Base-by-base conservation (phyloP, 2,329 filamentous ascomycete species). In the Hypoxylon sp. region DNA sequence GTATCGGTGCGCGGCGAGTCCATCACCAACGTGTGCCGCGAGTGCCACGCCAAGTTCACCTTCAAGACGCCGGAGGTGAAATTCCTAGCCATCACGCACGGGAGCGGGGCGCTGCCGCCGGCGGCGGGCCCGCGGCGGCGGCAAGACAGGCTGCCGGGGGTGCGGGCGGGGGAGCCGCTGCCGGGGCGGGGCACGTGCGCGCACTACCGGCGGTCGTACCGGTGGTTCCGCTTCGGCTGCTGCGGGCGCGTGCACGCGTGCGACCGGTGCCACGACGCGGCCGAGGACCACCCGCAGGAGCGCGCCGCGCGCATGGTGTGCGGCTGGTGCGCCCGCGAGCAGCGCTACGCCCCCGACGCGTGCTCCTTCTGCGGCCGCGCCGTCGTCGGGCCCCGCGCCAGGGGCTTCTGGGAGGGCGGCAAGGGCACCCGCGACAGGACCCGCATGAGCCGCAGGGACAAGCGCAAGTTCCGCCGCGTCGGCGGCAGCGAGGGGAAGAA, bases 261-360 rank as follows among this genome's bases (percentile, higher is more conserved):
- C 72, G 85, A 88, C 69, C 84, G 83, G 76, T 96, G 91, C 74
- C 91, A 96, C 69, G 90, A 95, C 71, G 81, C 77, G 13, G 81
- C 77, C 8, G 85, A 87, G 66, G 87, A 89, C 47, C 91, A 96
- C 75, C 77, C 83, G 6, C 88, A 90, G 63, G 91, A 95, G 75
- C 91, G 91, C 81, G 91, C 91, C 6, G 91, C 88, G 68, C 81
- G 90, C 45, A 95, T 95, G 90, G 85, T 94, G 29, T 94, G 90
- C 72, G 89, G 89, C 5, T 89, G 83, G 78, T 91, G 91, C 74
- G 91, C 88, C 62, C 80, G 91, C 48, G 91, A 96, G 78, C 90
- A 94, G 76, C 87, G 87, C 63, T 96, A 91, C 74, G 79, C 86
- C 18, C 86, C 89, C 1, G 89, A 93, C 69, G 87, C 88, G 59